A percentile compares a stretch with the other conserved stretches of the same genome.
Evolutionary conservation across 495 filamentous ascomycete genomes (phyloP).

Genomic region (Cercophora newfieldiana): DNA sequence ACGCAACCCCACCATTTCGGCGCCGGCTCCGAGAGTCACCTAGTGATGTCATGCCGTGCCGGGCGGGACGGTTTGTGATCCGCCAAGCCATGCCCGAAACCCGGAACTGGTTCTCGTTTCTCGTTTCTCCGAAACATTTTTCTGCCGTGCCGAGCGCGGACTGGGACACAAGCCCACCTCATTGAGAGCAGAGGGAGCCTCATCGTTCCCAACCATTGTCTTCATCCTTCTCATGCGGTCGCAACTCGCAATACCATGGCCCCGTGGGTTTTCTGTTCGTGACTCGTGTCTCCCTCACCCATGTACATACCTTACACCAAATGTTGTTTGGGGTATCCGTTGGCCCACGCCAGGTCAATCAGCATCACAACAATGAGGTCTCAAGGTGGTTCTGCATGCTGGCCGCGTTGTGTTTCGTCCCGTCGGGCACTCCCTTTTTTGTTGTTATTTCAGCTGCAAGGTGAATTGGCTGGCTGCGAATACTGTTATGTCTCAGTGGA

Average conservation of each 20-base stretch:
- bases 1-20: not conserved
- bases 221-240: no score
- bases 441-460: not conserved
- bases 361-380: no score
- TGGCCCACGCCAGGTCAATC: no score
- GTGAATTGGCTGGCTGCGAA: not conserved
- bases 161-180: not conserved
- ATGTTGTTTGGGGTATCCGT: no score
- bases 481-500: not conserved
- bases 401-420: not conserved
- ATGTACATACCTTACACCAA: no score
- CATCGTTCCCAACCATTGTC: no score
- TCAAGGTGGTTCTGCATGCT: not conserved
- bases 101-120: not conserved
- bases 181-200: not conserved
- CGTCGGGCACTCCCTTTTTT: not conserved
- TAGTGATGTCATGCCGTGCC: not conserved
- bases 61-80: not conserved
- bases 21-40: not conserved
- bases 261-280: no score
- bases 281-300: no score
- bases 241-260: no score
- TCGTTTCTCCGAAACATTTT: not conserved
- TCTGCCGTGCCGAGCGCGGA: not conserved
- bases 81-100: not conserved